Evolutionary conservation across 768 basidiomycete species (phyloP), one percentile per base, ranked within the genome.

Genomic region (Mycena vulgaris): DNA sequence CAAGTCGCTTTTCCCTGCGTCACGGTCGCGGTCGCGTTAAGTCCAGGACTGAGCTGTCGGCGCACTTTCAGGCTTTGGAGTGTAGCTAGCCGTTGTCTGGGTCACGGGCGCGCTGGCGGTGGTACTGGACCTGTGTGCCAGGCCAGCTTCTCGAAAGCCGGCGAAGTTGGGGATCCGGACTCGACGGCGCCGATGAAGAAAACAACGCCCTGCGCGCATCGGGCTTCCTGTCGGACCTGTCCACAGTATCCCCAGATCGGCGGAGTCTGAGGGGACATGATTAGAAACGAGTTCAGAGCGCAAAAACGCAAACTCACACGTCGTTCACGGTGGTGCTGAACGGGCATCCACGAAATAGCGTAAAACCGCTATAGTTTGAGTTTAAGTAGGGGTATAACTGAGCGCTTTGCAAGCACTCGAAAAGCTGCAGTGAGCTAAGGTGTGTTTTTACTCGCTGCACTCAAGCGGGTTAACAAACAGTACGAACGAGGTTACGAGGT

Each of bases 181-280:
- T 69, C 68, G 37, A 78, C 75, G 9, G 85, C 81, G 75, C 85
- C 88, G 64, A 79, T 80, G 19, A 83, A 74, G 75, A 86, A 86
- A 62, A 87, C 86, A 87, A 87, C 87, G n/a, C n/a, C n/a, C n/a
- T n/a, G n/a, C n/a, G n/a, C n/a, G n/a, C n/a, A n/a, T n/a, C n/a
- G n/a, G n/a, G n/a, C n/a, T n/a, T n/a, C n/a, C n/a, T n/a, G n/a
- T n/a, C n/a, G n/a, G n/a, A 47, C 86, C 77, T 86, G 84, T 9
- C 75, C 77, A 71, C 86, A 86, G 77, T 80, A 85, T 5, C 79
- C 82, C 86, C 83, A 86, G 72, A 87, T 73, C 6, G 72, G 72
- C 28, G 51, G 51, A 1, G 72, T 73, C 72, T 73, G 23, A 45
- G n/a, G 4, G 61, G 19, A 27, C 19, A 49, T 27, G 16, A 33